These are phyloP conservation scores for Neonectria neomacrospora DNA, from an alignment of 2,329 filamentous ascomycete genomes.

Conservation along the genomic window DNA sequence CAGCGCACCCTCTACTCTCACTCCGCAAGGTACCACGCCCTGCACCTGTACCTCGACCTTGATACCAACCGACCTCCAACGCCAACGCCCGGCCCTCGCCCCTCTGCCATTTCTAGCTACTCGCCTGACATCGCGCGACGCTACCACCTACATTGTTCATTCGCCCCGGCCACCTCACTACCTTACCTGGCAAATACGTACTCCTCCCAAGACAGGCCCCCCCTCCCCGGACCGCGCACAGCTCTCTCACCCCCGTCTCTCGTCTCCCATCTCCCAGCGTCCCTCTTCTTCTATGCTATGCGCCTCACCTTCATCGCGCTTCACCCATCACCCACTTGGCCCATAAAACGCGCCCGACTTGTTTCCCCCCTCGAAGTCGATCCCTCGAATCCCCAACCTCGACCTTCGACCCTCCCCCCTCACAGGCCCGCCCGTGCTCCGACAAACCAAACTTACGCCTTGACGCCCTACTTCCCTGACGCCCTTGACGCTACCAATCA, in stretches of 20 bases:
- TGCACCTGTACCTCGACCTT: conserved; percentile 20
- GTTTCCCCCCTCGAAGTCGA: conserved; percentile 12
- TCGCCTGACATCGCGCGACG: conserved; percentile 29
- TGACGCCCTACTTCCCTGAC: conserved; percentile 40
- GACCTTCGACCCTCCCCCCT: conserved; percentile 14
- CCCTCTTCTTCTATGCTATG: conserved; percentile 23
- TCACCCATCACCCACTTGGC: conserved; percentile 12
- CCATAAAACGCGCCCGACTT: conserved; percentile 21
- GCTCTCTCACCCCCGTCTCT: conserved; percentile 22
- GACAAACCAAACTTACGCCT: conserved; percentile 36
- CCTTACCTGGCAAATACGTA: conserved; percentile 27
- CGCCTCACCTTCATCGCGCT: conserved; percentile 18
- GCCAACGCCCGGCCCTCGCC: conserved; percentile 21
- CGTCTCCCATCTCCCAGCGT: conserved; percentile 17
- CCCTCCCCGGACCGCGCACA: conserved; percentile 21
- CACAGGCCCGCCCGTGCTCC: conserved; percentile 28
- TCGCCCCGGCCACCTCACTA: not conserved
- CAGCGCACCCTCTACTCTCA: conserved; percentile 3
- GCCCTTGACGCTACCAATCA: conserved; percentile 46
- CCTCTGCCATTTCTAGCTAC: conserved; percentile 6
- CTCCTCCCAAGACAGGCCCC: conserved; percentile 18
- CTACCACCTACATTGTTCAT: conserved; percentile 17
- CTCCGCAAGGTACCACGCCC: conserved; percentile 2
- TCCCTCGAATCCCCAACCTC: conserved; percentile 13
- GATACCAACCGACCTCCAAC: conserved; percentile 20